Conservation (phyloP, 768 basidiomycete genomes). For the Tricholoma furcatifolium region DNA sequence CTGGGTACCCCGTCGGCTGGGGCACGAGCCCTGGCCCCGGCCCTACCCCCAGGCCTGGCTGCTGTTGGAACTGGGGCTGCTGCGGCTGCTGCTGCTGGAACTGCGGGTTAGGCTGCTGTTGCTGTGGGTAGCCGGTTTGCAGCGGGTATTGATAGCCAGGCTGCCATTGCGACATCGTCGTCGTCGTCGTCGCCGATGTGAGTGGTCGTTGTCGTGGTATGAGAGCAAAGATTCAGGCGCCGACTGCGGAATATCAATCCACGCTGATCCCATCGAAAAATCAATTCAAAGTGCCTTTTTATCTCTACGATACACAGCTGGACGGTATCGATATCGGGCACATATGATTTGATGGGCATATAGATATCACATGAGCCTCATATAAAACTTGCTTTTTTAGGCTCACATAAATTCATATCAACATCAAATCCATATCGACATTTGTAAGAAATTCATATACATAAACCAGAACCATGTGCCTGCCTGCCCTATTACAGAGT, state of each 20-base stretch:
- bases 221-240: slow-evolving; percentile 20
- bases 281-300: background rate
- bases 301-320: background rate
- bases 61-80: too few species aligned
- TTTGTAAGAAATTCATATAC: too few species aligned
- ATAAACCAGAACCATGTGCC: background rate
- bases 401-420: too few species aligned
- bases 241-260: slow-evolving; percentile 22
- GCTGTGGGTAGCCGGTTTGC: slow-evolving; percentile 59
- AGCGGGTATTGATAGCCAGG: slow-evolving; percentile 71
- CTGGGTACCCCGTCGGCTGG: slow-evolving; percentile 63
- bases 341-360: too few species aligned
- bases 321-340: too few species aligned
- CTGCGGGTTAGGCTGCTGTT: slow-evolving; percentile 31
- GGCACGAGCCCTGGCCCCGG: slow-evolving; percentile 50
- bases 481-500: too few species aligned
- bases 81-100: slow-evolving; percentile 28
- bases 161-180: slow-evolving; percentile 75
- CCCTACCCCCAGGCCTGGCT: slow-evolving; percentile 30
- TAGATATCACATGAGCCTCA: too few species aligned
- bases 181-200: background rate
- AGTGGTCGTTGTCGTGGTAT: background rate
- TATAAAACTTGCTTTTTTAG: too few species aligned
- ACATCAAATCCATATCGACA: too few species aligned
- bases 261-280: background rate